Percentiles rank a stretch among this genome's conserved stretches.
Evolutionary conservation across 202 grass and related monocot species (phyloP).

Genomic region (Brachypodium distachyon): DNA sequence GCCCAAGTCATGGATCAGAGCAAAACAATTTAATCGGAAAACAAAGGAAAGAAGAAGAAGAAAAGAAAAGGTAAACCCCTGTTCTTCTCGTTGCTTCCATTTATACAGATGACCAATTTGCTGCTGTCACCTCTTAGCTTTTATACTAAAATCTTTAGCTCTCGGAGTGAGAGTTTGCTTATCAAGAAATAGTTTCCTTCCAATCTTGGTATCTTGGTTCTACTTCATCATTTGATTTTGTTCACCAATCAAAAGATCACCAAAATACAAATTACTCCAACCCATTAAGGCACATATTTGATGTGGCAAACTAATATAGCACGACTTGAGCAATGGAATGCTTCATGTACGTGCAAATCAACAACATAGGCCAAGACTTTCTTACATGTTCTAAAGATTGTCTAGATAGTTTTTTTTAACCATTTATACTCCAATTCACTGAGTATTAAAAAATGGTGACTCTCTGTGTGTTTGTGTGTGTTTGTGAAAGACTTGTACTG

Average conservation of each 20-base stretch:
- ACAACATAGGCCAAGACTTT: neutral
- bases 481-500: no score
- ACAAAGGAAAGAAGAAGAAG: conserved; percentile 34
- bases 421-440: no score
- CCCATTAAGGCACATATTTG: neutral
- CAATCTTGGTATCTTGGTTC: neutral
- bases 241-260: neutral
- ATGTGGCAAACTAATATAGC: neutral
- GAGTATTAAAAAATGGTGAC: no score
- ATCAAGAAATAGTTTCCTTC: neutral
- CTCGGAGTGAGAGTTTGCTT: neutral
- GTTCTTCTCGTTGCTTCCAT: neutral
- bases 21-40: conserved; percentile 16
- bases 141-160: neutral
- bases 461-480: no score
- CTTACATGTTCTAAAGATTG: neutral
- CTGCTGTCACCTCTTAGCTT: neutral
- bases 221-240: neutral
- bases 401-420: no score
- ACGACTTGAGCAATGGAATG: neutral
- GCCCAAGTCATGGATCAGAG: conserved; percentile 27
- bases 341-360: neutral
- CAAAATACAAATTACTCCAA: neutral
- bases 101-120: neutral
- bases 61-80: conserved; percentile 28